A percentile compares a stretch with the other conserved stretches of the same genome.
Conservation (phyloP, 2,329 filamentous ascomycete genomes). For the Zymoseptoria pseudotritici region DNA sequence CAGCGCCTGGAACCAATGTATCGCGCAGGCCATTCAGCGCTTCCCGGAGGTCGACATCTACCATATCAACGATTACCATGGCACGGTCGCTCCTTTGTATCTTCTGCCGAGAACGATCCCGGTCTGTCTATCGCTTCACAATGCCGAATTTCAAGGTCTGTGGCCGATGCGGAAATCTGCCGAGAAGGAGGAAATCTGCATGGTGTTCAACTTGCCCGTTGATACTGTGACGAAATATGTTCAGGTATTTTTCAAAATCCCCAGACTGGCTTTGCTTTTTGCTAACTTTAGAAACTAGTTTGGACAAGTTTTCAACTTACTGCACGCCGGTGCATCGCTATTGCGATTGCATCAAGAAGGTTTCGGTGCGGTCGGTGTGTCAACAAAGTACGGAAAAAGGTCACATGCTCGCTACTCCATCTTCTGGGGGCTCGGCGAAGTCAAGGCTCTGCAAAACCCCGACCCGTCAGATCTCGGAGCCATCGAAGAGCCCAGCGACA, state of each 20-base stretch:
- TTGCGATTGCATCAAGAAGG: constrained; percentile 58
- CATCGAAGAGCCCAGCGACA: constrained; percentile 44
- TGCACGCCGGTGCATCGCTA: constrained; percentile 57
- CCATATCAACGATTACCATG: constrained; percentile 59
- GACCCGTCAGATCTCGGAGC: constrained; percentile 55
- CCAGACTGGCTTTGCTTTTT: too few species aligned
- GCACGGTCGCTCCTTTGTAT: constrained; percentile 54
- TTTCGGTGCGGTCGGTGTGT: constrained; percentile 58
- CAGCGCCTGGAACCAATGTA: constrained; percentile 61
- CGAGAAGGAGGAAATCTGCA: constrained; percentile 54
- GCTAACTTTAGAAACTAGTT: constrained; percentile 35
- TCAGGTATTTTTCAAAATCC: constrained; percentile 18
- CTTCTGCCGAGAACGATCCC: constrained; percentile 54
- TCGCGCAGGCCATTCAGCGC: constrained; percentile 52
- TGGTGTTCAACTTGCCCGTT: constrained; percentile 52
- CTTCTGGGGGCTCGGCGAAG: constrained; percentile 54
- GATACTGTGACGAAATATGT: constrained; percentile 54
- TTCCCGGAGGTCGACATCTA: constrained; percentile 53
- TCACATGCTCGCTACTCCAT: constrained; percentile 59
- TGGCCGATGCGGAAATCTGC: constrained; percentile 57
- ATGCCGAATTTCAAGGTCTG: constrained; percentile 60
- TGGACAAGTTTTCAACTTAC: constrained; percentile 58
- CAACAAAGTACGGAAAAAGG: constrained; percentile 58
- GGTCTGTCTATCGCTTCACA: constrained; percentile 56
- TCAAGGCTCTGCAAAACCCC: constrained; percentile 57